phyloP scores from a whole-genome alignment of 768 basidiomycete genomes.

The Lactarius evosmus region DNA sequence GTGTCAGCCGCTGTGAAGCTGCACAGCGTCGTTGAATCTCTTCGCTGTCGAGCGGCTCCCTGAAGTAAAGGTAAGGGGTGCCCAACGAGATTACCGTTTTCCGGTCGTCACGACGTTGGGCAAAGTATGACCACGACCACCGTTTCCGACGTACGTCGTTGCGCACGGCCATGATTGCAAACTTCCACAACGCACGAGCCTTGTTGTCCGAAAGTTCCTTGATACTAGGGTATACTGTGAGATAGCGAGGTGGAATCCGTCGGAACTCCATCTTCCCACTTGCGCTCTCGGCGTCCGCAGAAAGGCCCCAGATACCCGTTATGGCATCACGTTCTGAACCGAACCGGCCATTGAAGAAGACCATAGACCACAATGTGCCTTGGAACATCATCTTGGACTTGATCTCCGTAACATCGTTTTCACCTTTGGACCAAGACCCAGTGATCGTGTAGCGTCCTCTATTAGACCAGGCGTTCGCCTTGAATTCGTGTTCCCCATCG shows the following conservation, averaged over 20 bases:
- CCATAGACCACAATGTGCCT: slow-evolving; percentile 1
- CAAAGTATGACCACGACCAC: slow-evolving; percentile 36
- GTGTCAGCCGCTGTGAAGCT: slow-evolving; percentile 26
- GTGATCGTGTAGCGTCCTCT: slow-evolving; percentile 22
- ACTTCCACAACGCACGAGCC: slow-evolving; percentile 34
- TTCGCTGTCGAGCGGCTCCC: slow-evolving; percentile 21
- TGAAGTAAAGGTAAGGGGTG: slow-evolving; percentile 27
- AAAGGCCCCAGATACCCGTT: slow-evolving; percentile 10
- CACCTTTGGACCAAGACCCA: slow-evolving; percentile 24
- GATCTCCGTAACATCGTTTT: slow-evolving; percentile 20
- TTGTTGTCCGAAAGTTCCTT: slow-evolving; percentile 28
- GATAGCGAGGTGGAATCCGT: slow-evolving; percentile 28
- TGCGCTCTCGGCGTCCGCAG: background rate
- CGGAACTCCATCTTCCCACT: slow-evolving; percentile 30
- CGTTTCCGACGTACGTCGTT: slow-evolving; percentile 28
- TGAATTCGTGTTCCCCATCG: slow-evolving; percentile 11
- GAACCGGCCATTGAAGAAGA: slow-evolving; percentile 11
- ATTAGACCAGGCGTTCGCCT: slow-evolving; percentile 15
- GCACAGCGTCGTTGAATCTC: slow-evolving; percentile 27
- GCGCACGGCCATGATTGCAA: slow-evolving; percentile 32
- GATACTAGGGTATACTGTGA: slow-evolving; percentile 32
- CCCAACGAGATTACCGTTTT: slow-evolving; percentile 31
- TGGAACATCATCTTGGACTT: slow-evolving; percentile 23
- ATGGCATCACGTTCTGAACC: slow-evolving; percentile 15
- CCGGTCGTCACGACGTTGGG: slow-evolving; percentile 32